Percentiles rank a stretch among this genome's conserved stretches.
These are phyloP conservation scores for Saturnispora sekii DNA, from an alignment of 805 yeast genomes.

Conservation along the genomic window DNA sequence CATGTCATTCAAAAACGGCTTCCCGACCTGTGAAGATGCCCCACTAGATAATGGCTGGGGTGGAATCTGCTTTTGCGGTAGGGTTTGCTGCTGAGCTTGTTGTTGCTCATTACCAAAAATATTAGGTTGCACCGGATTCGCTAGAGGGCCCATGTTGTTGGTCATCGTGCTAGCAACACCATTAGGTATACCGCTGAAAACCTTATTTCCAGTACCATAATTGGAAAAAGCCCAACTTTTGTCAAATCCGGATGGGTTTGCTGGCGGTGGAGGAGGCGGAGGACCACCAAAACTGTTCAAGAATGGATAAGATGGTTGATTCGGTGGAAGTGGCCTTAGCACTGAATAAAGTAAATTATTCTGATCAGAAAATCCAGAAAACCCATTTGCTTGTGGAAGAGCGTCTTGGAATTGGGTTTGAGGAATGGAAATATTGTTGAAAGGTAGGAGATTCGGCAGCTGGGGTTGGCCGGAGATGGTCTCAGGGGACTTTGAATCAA, in stretches of 20 bases:
- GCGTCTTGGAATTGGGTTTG: too few species aligned
- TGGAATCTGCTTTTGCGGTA: not conserved
- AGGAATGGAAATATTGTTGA: too few species aligned
- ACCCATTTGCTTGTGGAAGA: not conserved
- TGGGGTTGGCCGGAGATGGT: too few species aligned
- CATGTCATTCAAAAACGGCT: not conserved
- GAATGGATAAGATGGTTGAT: not conserved
- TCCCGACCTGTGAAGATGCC: not conserved
- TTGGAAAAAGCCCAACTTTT: too few species aligned
- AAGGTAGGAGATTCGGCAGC: too few species aligned
- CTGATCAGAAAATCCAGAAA: not conserved
- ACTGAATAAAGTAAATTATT: not conserved
- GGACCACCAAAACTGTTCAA: not conserved
- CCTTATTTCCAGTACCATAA: too few species aligned
- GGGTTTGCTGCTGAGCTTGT: constrained; percentile 9
- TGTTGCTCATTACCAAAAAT: constrained; percentile 4
- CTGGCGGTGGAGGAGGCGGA: not conserved
- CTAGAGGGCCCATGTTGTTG: too few species aligned
- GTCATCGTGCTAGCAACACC: too few species aligned
- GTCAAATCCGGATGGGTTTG: not conserved
- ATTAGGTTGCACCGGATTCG: not conserved
- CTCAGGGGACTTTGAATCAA: too few species aligned
- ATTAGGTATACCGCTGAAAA: too few species aligned
- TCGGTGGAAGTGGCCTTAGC: not conserved
- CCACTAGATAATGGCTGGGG: not conserved